Conservation (phyloP, 371 early-diverging fungal species). For the Chytridium lagenaria region DNA sequence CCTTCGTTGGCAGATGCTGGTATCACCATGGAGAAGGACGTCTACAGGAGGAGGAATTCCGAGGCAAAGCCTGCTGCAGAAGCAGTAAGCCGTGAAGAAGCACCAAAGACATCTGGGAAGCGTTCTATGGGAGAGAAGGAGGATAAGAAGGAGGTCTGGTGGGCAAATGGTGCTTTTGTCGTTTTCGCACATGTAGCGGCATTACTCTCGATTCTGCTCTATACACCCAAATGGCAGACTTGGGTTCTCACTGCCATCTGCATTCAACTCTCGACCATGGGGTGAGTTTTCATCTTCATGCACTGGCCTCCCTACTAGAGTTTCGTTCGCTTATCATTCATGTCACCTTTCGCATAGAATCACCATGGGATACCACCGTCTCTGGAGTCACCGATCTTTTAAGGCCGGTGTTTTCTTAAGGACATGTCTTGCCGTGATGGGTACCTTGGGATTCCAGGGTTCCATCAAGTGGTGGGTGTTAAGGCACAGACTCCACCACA, state of each 20-base stretch:
- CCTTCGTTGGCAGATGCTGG: too few species aligned
- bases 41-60: too few species aligned
- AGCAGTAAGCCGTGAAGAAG: not conserved
- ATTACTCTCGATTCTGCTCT: constrained; percentile 28
- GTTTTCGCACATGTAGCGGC: constrained; percentile 39
- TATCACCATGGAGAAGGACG: too few species aligned
- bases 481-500: constrained; percentile 50
- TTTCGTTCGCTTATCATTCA: not conserved
- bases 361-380: constrained; percentile 55
- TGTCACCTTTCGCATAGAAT: constrained; percentile 32
- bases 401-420: constrained; percentile 38
- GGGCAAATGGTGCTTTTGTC: constrained; percentile 42
- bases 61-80: too few species aligned
- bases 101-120: not conserved
- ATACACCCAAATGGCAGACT: constrained; percentile 43
- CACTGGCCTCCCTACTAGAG: not conserved
- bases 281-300: constrained; percentile 1
- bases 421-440: constrained; percentile 35
- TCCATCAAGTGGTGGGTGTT: constrained; percentile 51
- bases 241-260: constrained; percentile 21
- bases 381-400: constrained; percentile 50
- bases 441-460: constrained; percentile 50
- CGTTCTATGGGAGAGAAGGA: not conserved
- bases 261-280: constrained; percentile 18
- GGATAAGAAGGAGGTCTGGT: constrained; percentile 44